Percentiles rank a stretch among this genome's conserved stretches.
Evolutionary conservation across 139 green algal genomes (phyloP).

Genomic region (Tetraselmis striata): DNA sequence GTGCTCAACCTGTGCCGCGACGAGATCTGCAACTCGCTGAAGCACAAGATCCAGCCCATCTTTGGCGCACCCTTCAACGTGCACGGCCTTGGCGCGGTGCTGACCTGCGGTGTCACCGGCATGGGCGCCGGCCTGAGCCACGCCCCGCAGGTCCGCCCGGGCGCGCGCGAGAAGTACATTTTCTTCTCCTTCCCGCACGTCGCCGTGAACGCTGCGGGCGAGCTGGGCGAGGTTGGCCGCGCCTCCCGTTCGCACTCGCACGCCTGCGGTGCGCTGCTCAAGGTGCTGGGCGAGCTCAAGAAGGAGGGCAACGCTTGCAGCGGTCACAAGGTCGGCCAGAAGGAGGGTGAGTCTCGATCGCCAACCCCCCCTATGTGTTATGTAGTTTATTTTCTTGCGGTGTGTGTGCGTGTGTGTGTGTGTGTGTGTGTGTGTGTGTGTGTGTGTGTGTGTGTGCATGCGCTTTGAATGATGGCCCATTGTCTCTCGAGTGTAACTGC

Average conservation of each 20-base stretch:
- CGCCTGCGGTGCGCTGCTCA: slow-evolving; percentile 35
- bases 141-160: not conserved
- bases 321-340: not conserved
- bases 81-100: not conserved
- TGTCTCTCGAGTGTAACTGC: no score
- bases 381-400: no score
- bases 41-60: not conserved
- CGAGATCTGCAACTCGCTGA: not conserved
- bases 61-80: not conserved
- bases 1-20: slow-evolving; percentile 6
- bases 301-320: not conserved
- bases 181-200: slow-evolving; percentile 43
- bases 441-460: no score
- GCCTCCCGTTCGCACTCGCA: slow-evolving; percentile 11
- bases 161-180: slow-evolving; percentile 16
- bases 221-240: slow-evolving; percentile 20
- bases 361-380: not conserved
- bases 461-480: no score
- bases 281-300: slow-evolving; percentile 8
- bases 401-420: no score
- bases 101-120: slow-evolving; percentile 10
- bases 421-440: no score
- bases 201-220: slow-evolving; percentile 20
- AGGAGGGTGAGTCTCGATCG: not conserved
- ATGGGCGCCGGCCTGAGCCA: slow-evolving; percentile 5